Conservation (phyloP, 1,284 basidiomycete species). For the Leccinum ambiguum region DNA sequence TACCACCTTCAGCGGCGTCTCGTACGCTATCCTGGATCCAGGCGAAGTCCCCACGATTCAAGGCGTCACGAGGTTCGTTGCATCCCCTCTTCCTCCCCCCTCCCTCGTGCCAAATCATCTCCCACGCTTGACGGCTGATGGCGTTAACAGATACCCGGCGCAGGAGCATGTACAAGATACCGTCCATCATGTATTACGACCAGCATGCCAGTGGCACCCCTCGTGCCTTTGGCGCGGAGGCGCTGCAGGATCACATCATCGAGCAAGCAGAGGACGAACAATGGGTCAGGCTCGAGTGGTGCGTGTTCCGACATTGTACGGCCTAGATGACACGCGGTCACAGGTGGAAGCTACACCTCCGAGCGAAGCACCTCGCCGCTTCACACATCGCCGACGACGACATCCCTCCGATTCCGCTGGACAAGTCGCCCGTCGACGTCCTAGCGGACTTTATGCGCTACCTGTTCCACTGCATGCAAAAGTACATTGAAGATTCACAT, state of each 20-base stretch:
- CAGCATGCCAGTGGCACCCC: constrained; percentile 36
- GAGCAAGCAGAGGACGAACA: constrained; percentile 45
- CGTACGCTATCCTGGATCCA: constrained; percentile 46
- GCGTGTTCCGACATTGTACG: constrained; percentile 5
- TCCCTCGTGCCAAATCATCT: constrained; percentile 8
- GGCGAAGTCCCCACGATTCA: constrained; percentile 47
- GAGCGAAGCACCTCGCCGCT: constrained; percentile 36
- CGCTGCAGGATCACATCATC: constrained; percentile 40
- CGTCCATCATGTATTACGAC: constrained; percentile 54
- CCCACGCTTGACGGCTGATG: constrained; percentile 1
- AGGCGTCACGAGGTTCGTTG: constrained; percentile 41
- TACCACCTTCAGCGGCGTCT: constrained; percentile 52
- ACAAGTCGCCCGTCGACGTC: constrained; percentile 46
- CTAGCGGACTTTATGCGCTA: constrained; percentile 56
- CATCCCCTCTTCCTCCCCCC: neutral
- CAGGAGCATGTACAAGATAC: constrained; percentile 50
- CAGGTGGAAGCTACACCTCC: constrained; percentile 62
- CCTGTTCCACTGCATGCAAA: constrained; percentile 42
- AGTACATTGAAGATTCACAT: constrained; percentile 50
- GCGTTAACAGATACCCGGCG: constrained; percentile 39
- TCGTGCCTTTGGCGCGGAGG: constrained; percentile 53
- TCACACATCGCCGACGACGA: constrained; percentile 28
- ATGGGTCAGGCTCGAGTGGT: constrained; percentile 54
- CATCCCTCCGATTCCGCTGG: constrained; percentile 45
- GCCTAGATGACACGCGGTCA: neutral